Evolutionary conservation across 1,284 basidiomycete genomes (phyloP).

Genomic region (Apiotrichum mycotoxinovorans): DNA sequence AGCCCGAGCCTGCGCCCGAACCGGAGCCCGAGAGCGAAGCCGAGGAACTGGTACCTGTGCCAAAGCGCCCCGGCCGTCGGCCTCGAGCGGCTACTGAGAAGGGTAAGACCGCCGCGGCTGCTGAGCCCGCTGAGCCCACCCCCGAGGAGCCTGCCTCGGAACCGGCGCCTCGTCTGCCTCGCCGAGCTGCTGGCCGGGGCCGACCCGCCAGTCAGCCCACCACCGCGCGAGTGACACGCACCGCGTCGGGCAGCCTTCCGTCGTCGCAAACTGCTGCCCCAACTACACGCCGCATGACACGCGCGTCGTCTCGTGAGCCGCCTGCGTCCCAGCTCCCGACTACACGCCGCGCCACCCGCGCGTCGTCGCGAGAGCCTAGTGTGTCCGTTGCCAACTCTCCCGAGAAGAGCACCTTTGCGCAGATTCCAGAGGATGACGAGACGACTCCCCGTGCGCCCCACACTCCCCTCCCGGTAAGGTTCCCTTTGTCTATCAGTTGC

Average conservation of each 20-base stretch:
- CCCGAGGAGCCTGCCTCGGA: too few species aligned
- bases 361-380: neutral
- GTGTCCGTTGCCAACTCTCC: neutral
- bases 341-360: conserved; percentile 3
- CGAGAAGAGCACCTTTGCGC: neutral
- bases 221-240: neutral
- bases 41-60: too few species aligned
- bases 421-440: conserved; percentile 12
- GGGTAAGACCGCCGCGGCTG: neutral
- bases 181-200: neutral
- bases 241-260: neutral
- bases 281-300: neutral
- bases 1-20: neutral
- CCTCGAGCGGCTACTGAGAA: too few species aligned
- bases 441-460: neutral
- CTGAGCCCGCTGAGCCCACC: too few species aligned
- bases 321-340: conserved; percentile 7
- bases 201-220: neutral
- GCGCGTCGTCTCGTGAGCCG: conserved; percentile 5
- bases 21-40: neutral
- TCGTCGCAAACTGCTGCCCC: neutral
- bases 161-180: too few species aligned
- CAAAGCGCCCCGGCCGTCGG: neutral
- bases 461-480: neutral
- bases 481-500: too few species aligned